Evolutionary conservation across 345 rosid species (phyloP).

Genomic region (Salix suchowensis): DNA sequence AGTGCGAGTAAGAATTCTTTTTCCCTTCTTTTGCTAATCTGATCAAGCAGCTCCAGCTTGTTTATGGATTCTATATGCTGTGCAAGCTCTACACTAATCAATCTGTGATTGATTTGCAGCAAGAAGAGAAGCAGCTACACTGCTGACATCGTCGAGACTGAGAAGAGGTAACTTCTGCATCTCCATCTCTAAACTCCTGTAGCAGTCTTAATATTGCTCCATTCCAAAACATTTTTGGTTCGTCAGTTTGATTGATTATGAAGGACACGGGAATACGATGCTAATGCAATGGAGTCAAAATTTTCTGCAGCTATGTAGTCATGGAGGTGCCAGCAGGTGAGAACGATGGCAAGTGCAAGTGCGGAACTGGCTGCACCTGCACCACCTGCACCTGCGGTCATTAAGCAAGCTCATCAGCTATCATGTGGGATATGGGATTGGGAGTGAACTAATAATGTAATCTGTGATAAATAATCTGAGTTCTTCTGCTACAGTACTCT

Average conservation of each 20-base stretch:
- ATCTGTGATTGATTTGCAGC: conserved; percentile 32
- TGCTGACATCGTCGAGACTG: conserved; percentile 52
- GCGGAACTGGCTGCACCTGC: conserved; percentile 71
- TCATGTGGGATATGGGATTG: neutral
- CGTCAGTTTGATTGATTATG: neutral
- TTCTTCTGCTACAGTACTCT: neutral
- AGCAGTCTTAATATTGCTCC: neutral
- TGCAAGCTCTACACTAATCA: neutral
- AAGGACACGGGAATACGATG: neutral
- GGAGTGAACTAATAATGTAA: conserved; percentile 12
- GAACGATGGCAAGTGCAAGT: conserved; percentile 73
- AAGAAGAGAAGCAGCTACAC: conserved; percentile 68
- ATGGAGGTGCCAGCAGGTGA: conserved; percentile 48
- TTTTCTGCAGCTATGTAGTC: conserved; percentile 39
- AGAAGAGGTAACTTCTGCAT: conserved; percentile 41
- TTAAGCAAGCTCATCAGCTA: conserved; percentile 15
- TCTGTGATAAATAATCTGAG: conserved; percentile 2
- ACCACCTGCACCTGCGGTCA: conserved; percentile 62
- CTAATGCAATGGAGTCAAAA: neutral
- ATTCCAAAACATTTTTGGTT: neutral
- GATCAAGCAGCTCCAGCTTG: neutral
- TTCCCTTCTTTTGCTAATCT: neutral
- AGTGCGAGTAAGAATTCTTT: conserved; percentile 52
- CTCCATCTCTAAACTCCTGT: neutral
- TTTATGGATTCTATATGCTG: neutral